Base-by-base conservation (phyloP, 1,284 basidiomycete species). In the Anthracocystis setariae region DNA sequence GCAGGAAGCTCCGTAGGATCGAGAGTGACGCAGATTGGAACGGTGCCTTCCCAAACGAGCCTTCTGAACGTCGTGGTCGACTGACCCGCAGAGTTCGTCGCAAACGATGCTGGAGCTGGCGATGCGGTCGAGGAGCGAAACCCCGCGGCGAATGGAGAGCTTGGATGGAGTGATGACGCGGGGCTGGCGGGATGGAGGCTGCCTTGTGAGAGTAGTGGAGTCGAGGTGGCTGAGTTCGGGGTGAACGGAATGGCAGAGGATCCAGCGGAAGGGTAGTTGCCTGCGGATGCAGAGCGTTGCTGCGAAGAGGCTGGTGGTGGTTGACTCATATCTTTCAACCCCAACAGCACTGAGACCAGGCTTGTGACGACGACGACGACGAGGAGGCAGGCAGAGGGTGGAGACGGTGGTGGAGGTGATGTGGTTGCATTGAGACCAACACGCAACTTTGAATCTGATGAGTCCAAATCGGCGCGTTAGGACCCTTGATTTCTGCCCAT, bases 1-100 rank as follows among this genome's bases (percentile, higher is more conserved):
- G 67, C 39, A 20, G 71, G 65, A 4, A 78, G 51, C 15, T 76
- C 66, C 1, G 60, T 40, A 12, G 52, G 45, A 20, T 72, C 73
- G 23, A 78, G 32, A 3, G 66, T 40, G 20, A 78, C 61, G 27
- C 67, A 70, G 17, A 78, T 63, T 23, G 77, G 77, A 21, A 78
- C 63, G 2, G 72, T 60, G n/a, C 73, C 69, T 29, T 62, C 53
- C 73, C 76, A 78, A 9, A 77, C 61, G n/a, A 76, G 60, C 18
- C 63, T 42, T 17, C 76, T 46, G 27, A 76, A 74, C 0, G 40
- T 33, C 1, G 60, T 27, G 20, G 61, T 72, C 3, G 55, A 37
- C 15, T 57, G 59, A 20, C 39, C 18, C 29, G 54, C 20, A 1
- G 39, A 46, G 51, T 23, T 24, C 13, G 33, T 32, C 9, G 48